Conservation (phyloP, 192 early-diverging fungal species). For the Podila epicladia region DNA sequence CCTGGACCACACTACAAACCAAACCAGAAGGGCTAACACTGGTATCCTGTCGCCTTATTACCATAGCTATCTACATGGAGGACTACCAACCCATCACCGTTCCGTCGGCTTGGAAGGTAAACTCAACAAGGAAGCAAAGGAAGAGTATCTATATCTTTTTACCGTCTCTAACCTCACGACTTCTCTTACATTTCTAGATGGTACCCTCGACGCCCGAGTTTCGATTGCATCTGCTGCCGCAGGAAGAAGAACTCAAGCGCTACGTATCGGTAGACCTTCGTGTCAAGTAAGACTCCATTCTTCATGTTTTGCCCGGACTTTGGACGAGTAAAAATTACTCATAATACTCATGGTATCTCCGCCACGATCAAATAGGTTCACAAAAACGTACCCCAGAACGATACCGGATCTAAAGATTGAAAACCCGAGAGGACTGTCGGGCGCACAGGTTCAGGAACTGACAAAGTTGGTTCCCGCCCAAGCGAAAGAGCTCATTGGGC, state of each 20-base stretch:
- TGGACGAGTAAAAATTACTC: not conserved
- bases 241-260: constrained; percentile 55
- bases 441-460: constrained; percentile 59
- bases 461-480: constrained; percentile 40
- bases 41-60: not conserved
- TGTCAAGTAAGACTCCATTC: constrained; percentile 53
- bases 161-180: not conserved
- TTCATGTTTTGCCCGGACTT: not conserved
- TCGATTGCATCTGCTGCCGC: constrained; percentile 58
- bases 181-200: constrained; percentile 31
- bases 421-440: constrained; percentile 61
- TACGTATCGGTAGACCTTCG: constrained; percentile 60
- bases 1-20: not conserved
- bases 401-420: constrained; percentile 67
- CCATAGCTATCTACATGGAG: constrained; percentile 69
- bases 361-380: constrained; percentile 53
- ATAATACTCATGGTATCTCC: not conserved
- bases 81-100: constrained; percentile 58
- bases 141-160: constrained; percentile 1
- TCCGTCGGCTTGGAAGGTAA: constrained; percentile 65
- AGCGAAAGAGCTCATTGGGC: constrained; percentile 55
- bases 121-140: not conserved
- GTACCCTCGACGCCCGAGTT: constrained; percentile 59
- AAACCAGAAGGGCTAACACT: not conserved
- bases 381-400: constrained; percentile 73